Evolutionary conservation across 345 rosid genomes (phyloP).

Genomic region (Populus pruinosa): DNA sequence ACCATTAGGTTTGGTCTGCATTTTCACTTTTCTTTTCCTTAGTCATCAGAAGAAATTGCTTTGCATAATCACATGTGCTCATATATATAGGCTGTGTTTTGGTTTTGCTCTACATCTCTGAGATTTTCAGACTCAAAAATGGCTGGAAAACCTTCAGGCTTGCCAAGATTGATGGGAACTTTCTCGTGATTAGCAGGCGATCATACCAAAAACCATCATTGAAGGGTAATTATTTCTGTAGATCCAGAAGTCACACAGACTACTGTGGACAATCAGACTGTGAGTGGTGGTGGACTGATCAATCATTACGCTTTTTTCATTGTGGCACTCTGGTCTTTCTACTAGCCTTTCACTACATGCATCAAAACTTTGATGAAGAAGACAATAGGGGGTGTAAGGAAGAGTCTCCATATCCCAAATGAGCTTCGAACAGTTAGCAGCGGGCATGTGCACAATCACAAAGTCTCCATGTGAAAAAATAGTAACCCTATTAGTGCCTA

Average conservation of each 20-base stretch:
- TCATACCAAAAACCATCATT: conserved; percentile 20
- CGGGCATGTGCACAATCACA: neutral
- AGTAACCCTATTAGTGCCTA: neutral
- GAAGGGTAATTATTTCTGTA: conserved; percentile 16
- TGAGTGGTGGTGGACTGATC: conserved; percentile 28
- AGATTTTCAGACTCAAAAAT: neutral
- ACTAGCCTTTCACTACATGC: conserved; percentile 3
- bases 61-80: neutral
- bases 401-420: neutral
- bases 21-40: neutral
- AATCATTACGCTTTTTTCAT: conserved; percentile 28
- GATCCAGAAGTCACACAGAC: conserved; percentile 12
- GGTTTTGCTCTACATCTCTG: no score
- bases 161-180: conserved; percentile 32
- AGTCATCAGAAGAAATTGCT: neutral
- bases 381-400: conserved; percentile 2
- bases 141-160: neutral
- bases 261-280: conserved; percentile 17
- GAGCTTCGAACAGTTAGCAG: neutral
- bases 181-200: conserved; percentile 25
- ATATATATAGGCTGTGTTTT: no score
- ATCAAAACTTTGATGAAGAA: conserved; percentile 13
- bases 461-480: neutral
- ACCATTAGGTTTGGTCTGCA: conserved; percentile 29
- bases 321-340: conserved; percentile 10